Evolutionary conservation across 1,284 basidiomycete genomes (phyloP).

Genomic region (Fomitopsis pinicola): DNA sequence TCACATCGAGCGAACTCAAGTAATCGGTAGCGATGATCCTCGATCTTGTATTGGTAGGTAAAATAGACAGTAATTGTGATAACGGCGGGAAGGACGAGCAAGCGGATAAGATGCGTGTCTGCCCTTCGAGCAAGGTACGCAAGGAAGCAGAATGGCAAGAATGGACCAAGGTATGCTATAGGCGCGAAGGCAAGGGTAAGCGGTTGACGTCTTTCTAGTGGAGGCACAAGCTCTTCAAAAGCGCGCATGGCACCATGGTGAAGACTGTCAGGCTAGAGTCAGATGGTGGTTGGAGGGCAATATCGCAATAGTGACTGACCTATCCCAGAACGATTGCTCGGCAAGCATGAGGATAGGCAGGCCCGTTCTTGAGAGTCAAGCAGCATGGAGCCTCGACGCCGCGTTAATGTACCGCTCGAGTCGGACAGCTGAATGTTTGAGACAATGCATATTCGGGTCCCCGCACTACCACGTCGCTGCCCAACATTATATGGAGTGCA

Average conservation of each 20-base stretch:
- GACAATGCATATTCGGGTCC: no score
- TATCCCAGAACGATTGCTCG: no score
- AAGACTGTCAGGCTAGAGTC: neutral
- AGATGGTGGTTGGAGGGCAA: neutral
- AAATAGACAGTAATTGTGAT: slow-evolving; percentile 46
- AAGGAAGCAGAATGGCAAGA: slow-evolving; percentile 54
- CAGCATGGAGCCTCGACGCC: no score
- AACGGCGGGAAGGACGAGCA: slow-evolving; percentile 56
- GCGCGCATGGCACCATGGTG: neutral
- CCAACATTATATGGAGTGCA: no score
- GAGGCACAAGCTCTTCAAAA: neutral
- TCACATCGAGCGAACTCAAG: neutral
- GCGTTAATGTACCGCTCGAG: no score
- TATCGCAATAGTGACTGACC: no score
- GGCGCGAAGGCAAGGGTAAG: neutral
- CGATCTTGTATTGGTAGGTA: slow-evolving; percentile 57
- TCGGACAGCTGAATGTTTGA: no score
- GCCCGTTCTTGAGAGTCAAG: no score
- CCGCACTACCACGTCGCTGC: no score
- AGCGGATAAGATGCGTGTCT: slow-evolving; percentile 55
- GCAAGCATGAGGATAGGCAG: no score
- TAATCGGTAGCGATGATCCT: slow-evolving; percentile 19
- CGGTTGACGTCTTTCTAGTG: neutral
- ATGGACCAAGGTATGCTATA: neutral
- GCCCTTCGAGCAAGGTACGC: slow-evolving; percentile 68